A percentile compares a stretch with the other conserved stretches of the same genome.
phyloP scores from a whole-genome alignment of 495 filamentous ascomycete species.

The Aspergillus hancockii region DNA sequence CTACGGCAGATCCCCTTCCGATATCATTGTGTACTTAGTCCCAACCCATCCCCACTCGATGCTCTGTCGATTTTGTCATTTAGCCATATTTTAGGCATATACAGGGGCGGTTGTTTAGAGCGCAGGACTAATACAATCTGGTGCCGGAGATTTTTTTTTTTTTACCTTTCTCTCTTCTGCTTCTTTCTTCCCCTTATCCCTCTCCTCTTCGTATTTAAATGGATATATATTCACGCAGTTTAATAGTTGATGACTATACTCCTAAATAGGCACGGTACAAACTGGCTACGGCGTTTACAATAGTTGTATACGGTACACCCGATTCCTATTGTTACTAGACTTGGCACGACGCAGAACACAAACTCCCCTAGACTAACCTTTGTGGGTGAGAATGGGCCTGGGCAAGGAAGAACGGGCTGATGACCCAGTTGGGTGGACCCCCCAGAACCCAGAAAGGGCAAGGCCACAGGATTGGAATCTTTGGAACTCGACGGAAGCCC shows the following conservation, averaged over 20 bases:
- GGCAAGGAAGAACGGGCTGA: constrained; percentile 11
- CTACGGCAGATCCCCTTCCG: neutral
- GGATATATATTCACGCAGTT: too few species aligned
- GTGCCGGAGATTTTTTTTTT: neutral
- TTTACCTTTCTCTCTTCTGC: too few species aligned
- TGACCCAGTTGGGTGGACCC: constrained; percentile 10
- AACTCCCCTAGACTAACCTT: constrained; percentile 3
- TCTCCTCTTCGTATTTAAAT: neutral
- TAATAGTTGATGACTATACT: too few species aligned
- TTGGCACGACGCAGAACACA: neutral
- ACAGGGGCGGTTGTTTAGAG: neutral
- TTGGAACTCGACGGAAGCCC: constrained; percentile 22
- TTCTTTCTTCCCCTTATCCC: neutral
- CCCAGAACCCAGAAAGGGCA: neutral
- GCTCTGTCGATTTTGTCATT: constrained; percentile 3
- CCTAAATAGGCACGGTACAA: too few species aligned
- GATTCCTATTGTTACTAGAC: constrained; percentile 2
- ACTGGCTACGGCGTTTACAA: neutral
- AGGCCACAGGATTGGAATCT: constrained; percentile 17
- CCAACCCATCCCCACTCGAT: neutral
- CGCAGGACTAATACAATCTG: neutral
- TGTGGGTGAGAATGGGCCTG: neutral
- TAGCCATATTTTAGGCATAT: neutral
- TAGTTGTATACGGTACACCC: neutral
- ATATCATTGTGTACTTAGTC: constrained; percentile 3